Evolutionary conservation across 2,329 filamentous ascomycete species (phyloP).

Genomic region (Pseudocercospora pini-densiflorae): DNA sequence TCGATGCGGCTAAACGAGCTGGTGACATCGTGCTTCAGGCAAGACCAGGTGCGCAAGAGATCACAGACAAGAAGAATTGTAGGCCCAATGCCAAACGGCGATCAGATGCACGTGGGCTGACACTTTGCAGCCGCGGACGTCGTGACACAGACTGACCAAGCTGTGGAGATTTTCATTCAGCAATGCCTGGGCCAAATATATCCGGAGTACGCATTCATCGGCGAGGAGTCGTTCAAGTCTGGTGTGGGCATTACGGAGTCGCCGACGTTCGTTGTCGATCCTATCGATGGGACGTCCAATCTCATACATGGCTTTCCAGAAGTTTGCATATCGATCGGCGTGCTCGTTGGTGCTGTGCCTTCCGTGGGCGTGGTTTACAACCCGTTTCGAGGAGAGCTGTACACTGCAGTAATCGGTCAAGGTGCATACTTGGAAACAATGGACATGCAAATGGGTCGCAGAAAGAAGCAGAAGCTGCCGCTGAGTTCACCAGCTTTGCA

Average conservation of each 20-base stretch:
- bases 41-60: neutral
- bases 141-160: neutral
- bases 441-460: neutral
- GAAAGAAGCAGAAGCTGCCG: neutral
- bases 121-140: neutral
- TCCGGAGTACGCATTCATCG: neutral
- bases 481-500: neutral
- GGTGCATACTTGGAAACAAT: neutral
- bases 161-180: neutral
- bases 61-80: constrained; percentile 1
- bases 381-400: neutral
- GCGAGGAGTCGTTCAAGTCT: neutral
- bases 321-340: neutral
- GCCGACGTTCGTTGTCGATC: neutral
- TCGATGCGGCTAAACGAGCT: neutral
- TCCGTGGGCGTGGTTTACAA: neutral
- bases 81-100: neutral
- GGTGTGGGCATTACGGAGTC: neutral
- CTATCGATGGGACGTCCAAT: neutral
- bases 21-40: neutral
- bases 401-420: neutral
- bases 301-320: neutral
- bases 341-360: neutral
- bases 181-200: neutral
- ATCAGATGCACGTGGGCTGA: neutral